phyloP scores from a whole-genome alignment of 164 flowering plant genomes.

The Tetrastigma voinierianum region DNA sequence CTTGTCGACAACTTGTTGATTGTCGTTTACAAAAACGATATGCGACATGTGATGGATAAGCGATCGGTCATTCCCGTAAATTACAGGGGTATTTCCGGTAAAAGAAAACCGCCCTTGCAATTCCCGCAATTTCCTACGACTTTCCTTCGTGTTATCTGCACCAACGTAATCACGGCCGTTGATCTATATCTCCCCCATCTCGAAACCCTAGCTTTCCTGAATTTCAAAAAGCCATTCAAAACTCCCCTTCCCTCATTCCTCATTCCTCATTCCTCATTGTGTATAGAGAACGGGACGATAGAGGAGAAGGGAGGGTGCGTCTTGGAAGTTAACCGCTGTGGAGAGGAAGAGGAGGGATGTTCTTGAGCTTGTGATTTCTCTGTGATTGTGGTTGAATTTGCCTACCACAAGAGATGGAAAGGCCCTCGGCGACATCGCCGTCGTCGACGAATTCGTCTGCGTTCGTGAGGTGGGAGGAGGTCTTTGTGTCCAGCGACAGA shows the following conservation, averaged over 20 bases:
- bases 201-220: slow-evolving; percentile 27
- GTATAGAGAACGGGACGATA: background rate
- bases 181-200: slow-evolving; percentile 19
- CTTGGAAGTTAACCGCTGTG: background rate
- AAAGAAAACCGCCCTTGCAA: background rate
- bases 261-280: background rate
- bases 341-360: background rate
- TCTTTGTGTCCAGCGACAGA: slow-evolving; percentile 44
- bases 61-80: too few species aligned
- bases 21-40: slow-evolving; percentile 2
- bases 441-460: slow-evolving; percentile 9
- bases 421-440: slow-evolving; percentile 6
- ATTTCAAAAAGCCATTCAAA: slow-evolving; percentile 9
- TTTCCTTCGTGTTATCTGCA: slow-evolving; percentile 26
- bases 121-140: slow-evolving; percentile 29
- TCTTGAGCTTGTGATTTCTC: background rate
- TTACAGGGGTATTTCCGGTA: slow-evolving; percentile 19
- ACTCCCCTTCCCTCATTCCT: background rate
- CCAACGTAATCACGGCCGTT: slow-evolving; percentile 39
- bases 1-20: slow-evolving; percentile 11
- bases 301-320: background rate
- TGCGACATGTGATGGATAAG: background rate
- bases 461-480: slow-evolving; percentile 72
- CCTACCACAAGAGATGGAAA: slow-evolving; percentile 6
- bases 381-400: background rate